Evolutionary conservation across 495 filamentous ascomycete species (phyloP), one percentile per base, ranked within the genome.

Genomic region (Hyaloscypha finlandica): DNA sequence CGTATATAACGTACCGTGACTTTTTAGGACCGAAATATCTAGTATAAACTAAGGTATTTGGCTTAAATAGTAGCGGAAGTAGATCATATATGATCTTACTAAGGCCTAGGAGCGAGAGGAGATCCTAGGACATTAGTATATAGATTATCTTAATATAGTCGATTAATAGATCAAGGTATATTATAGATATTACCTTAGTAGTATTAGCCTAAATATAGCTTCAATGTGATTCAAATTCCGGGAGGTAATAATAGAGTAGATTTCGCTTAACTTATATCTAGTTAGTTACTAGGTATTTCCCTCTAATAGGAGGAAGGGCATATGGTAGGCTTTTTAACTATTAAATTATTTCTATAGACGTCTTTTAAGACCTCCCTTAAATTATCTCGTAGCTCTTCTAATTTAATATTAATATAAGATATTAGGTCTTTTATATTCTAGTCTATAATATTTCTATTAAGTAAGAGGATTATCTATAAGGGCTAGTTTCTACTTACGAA

Each of bases 381-480:
- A 53, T 3, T 53, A 53, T 53, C 22, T n/a, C 3, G 4, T 29
- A 53, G 19, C 8, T 16, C 6, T n/a, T 11, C 6, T 11, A 16
- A 53, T 53, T 53, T 53, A 20, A 53, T 53, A 53, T 53, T 29
- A 12, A 53, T 53, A 53, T 53, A 53, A 8, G 8, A 53, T 9
- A 53, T 53, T n/a, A 11, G 19, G 19, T 53, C 19, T n/a, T 53
- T 20, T 3, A 4, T 53, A 8, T 53, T 3, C 19, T 29, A 11
- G 19, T 53, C 51, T 53, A 3, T 1, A 53, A 8, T 53, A 9
- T 25, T 25, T 25, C 19, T 53, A 53, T 53, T 53, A 53, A n/a
- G 6, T 11, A n/a, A 1, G 3, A n/a, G 19, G 4, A 53, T n/a
- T 53, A n/a, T 6, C 1, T 25, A 53, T 12, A 53, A n/a, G 19